These are phyloP conservation scores for Apophysomyces variabilis DNA, from an alignment of 371 early-diverging fungal species.

Conservation along the genomic window DNA sequence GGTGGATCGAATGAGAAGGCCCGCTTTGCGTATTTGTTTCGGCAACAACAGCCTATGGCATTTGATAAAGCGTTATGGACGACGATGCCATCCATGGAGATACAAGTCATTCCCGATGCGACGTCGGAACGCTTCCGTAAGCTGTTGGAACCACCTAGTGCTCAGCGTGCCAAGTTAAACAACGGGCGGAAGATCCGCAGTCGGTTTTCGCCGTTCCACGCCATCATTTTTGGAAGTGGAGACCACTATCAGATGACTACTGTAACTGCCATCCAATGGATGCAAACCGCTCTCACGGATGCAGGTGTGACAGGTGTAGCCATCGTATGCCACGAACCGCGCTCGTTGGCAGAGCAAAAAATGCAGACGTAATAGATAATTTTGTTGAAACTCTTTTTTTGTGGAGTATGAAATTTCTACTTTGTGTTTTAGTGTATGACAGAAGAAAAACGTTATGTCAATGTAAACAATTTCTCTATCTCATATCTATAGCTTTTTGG, in stretches of 20 bases:
- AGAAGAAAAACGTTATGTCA: neutral
- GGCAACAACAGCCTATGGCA: constrained; percentile 14
- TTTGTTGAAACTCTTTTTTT: constrained; percentile 3
- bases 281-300: constrained; percentile 54
- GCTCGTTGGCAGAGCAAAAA: constrained; percentile 61
- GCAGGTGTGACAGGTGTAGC: constrained; percentile 51
- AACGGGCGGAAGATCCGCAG: constrained; percentile 53
- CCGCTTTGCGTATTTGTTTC: constrained; percentile 49
- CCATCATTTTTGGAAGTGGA: constrained; percentile 63
- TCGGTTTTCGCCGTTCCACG: constrained; percentile 52
- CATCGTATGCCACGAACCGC: constrained; percentile 57
- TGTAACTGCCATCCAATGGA: constrained; percentile 63
- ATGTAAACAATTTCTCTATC: neutral
- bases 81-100: constrained; percentile 22
- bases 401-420: constrained; percentile 7
- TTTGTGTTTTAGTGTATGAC: constrained; percentile 7
- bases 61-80: constrained; percentile 41
- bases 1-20: constrained; percentile 55
- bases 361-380: constrained; percentile 26
- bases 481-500: neutral
- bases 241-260: constrained; percentile 57
- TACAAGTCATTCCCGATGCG: constrained; percentile 47
- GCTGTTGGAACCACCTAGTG: constrained; percentile 34
- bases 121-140: constrained; percentile 47
- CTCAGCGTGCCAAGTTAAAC: constrained; percentile 28